Evolutionary conservation across 495 filamentous ascomycete genomes (phyloP).

Genomic region (Parmelia sp.): DNA sequence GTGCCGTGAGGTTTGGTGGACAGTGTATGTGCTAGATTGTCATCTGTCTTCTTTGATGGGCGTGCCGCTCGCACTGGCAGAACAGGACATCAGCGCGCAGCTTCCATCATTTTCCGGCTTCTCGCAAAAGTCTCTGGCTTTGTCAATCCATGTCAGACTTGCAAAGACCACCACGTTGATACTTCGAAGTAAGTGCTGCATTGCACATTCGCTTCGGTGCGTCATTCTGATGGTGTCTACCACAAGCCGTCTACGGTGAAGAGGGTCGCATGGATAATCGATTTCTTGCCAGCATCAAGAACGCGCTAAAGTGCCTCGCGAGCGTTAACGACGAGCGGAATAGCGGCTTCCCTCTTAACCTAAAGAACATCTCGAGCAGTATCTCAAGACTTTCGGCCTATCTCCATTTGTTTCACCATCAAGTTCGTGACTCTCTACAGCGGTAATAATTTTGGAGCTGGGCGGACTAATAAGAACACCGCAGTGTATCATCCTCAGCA

Average conservation of each 20-base stretch:
- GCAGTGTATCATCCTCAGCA: constrained; percentile 40
- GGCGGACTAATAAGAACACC: not conserved
- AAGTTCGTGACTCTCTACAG: constrained; percentile 24
- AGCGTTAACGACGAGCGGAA: constrained; percentile 36
- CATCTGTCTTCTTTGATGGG: constrained; percentile 44
- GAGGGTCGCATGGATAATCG: constrained; percentile 39
- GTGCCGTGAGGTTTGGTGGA: constrained; percentile 43
- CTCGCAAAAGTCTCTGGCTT: constrained; percentile 32
- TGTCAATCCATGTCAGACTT: constrained; percentile 40
- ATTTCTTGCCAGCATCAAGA: constrained; percentile 38
- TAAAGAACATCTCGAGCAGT: constrained; percentile 35
- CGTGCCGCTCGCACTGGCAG: constrained; percentile 36
- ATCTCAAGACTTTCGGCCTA: constrained; percentile 39
- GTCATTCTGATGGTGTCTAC: constrained; percentile 1
- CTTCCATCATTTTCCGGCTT: constrained; percentile 34
- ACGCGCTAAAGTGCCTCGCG: constrained; percentile 30
- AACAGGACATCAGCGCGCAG: constrained; percentile 35
- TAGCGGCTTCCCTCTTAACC: constrained; percentile 32
- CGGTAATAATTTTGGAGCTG: not conserved
- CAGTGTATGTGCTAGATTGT: constrained; percentile 40
- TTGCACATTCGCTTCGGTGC: not conserved
- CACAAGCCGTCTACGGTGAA: constrained; percentile 39
- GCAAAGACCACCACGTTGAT: constrained; percentile 32
- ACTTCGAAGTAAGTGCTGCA: constrained; percentile 33
- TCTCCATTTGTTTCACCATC: constrained; percentile 42